Base-by-base conservation (phyloP, 768 basidiomycete genomes). In the Chalciporus piperatus region DNA sequence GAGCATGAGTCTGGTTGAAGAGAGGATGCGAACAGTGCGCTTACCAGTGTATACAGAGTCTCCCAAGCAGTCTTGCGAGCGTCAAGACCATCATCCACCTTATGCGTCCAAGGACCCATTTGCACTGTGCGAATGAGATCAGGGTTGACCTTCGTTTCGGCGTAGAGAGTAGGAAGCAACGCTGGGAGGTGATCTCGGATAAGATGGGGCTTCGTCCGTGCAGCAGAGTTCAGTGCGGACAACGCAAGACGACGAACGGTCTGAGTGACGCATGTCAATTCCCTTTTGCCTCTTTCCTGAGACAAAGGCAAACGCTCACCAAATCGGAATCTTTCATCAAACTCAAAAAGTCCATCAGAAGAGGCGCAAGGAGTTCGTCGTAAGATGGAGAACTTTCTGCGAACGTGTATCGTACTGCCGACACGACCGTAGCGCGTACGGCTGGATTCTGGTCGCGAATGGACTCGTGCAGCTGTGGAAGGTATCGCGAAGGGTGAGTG, bases 31-130 rank as follows among this genome's bases (percentile, higher is more conserved):
- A n/a, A 6, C n/a, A 4, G 35, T 8, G 6, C 10, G 70, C 87
- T 59, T 60, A 94, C 92, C 59, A 98, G 70, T 17, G 94, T 97
- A 66, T 97, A 95, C 76, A 98, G 91, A 1, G 94, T 93, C 70
- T 99, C 97, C 70, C 91, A 98, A 2, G 97, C 96, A 0, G 92
- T 95, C 77, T 98, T 98, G 52, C 97, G 84, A 19, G 94, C 86
- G 57, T 98, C 96, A 37, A 98, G 77, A 43, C 97, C 97, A 57
- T 98, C 95, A 61, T 99, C 97, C 47, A 97, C 92, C 66, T 90
- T 93, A 72, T 96, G 92, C 23, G 87, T 90, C 93, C 93, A 97
- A 3, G 94, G 93, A 19, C 94, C 93, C 94, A 97, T 97, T 64
- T 93, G 91, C 12, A 97, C 93, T 1, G 89, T 91, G 27, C 89